Evolutionary conservation across 192 early-diverging fungal genomes (phyloP).

Genomic region (Spizellomyces punctatus): DNA sequence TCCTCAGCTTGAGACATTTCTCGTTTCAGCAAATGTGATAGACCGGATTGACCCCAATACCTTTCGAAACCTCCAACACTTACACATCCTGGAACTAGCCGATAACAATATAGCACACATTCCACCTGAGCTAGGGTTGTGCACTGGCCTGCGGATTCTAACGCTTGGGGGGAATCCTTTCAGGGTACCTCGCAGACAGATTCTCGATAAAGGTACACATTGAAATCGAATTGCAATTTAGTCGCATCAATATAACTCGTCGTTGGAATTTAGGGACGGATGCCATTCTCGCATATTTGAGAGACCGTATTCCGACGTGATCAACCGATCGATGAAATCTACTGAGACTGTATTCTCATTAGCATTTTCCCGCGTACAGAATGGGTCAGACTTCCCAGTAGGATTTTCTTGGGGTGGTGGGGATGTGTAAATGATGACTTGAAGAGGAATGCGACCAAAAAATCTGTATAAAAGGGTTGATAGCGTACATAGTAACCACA

Average conservation of each 20-base stretch:
- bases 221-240: not conserved
- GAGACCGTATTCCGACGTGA: conserved; percentile 30
- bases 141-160: conserved; percentile 14
- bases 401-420: too few relatives aligned
- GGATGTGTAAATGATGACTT: too few relatives aligned
- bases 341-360: too few relatives aligned
- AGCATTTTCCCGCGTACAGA: too few relatives aligned
- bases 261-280: not conserved
- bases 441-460: too few relatives aligned
- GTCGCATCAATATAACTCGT: not conserved
- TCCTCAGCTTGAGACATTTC: conserved; percentile 17
- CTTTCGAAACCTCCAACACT: not conserved
- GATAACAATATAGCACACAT: conserved; percentile 33
- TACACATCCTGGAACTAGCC: conserved; percentile 31
- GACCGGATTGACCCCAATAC: conserved; percentile 9
- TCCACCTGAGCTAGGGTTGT: conserved; percentile 30
- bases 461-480: too few relatives aligned
- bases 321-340: too few relatives aligned
- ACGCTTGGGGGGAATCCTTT: not conserved
- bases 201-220: not conserved
- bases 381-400: too few relatives aligned
- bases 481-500: too few relatives aligned
- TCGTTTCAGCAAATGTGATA: conserved; percentile 14
- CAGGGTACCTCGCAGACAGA: not conserved
- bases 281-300: conserved; percentile 36